Percentiles rank a stretch among this genome's conserved stretches.
phyloP scores from a whole-genome alignment of 108 stramenopile species.

The Licmophora abbreviata region DNA sequence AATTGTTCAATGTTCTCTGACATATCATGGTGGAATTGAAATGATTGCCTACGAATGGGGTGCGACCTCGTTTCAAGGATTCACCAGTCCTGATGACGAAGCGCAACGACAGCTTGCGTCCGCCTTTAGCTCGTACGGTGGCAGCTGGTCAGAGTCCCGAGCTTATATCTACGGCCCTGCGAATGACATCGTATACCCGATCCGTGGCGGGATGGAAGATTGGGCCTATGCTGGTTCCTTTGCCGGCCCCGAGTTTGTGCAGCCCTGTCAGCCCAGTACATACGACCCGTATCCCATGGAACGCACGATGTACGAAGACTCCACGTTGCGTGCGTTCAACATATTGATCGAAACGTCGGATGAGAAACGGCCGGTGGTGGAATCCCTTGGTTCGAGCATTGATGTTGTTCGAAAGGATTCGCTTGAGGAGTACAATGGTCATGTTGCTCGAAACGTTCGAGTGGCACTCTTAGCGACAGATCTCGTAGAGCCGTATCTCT shows the following conservation, averaged over 20 bases:
- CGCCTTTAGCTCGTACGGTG: conserved; percentile 38
- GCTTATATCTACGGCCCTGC: conserved; percentile 50
- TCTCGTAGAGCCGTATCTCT: conserved; percentile 76
- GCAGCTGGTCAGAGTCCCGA: conserved; percentile 22
- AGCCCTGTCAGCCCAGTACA: conserved; percentile 42
- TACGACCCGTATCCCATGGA: too few relatives aligned
- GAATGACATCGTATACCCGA: conserved; percentile 73
- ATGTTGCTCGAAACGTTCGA: conserved; percentile 73
- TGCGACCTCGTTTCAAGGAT: conserved; percentile 32
- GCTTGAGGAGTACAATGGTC: conserved; percentile 37
- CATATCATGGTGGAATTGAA: conserved; percentile 95
- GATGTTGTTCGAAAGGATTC: conserved; percentile 32
- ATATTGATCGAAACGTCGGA: conserved; percentile 31
- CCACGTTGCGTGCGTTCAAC: conserved; percentile 24
- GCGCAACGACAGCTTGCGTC: conserved; percentile 36
- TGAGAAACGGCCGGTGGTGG: background rate
- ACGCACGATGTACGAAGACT: conserved; percentile 49
- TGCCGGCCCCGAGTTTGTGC: background rate
- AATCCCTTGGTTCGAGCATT: conserved; percentile 48
- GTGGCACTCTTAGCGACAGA: conserved; percentile 62
- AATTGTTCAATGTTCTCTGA: conserved; percentile 88
- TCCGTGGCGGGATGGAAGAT: conserved; percentile 74
- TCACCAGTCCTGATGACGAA: conserved; percentile 42
- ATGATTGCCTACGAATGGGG: conserved; percentile 94
- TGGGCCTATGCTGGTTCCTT: conserved; percentile 27